Conservation (phyloP, 768 basidiomycete genomes). For the Kwoniella sp. region DNA sequence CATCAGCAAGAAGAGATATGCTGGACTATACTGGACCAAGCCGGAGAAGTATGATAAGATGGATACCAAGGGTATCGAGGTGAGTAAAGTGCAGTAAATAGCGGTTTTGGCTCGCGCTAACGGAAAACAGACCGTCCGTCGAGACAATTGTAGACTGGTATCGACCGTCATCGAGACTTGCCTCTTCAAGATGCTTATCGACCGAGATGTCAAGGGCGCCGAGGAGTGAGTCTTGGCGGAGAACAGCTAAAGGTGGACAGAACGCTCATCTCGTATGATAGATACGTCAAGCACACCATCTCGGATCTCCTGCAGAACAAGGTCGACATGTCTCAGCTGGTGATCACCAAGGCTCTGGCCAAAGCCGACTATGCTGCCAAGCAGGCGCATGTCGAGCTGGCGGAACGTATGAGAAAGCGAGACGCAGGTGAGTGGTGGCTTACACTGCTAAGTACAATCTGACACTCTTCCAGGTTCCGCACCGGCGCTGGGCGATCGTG, state of each 20-base stretch:
- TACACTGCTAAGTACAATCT: background rate
- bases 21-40: constrained; percentile 95
- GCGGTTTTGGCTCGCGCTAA: no score
- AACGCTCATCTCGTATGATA: constrained; percentile 48
- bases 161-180: constrained; percentile 98
- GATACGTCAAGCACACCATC: constrained; percentile 89
- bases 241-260: no score
- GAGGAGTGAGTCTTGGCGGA: constrained; percentile 64
- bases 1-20: constrained; percentile 98
- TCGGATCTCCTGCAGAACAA: constrained; percentile 92
- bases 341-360: constrained; percentile 94
- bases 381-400: constrained; percentile 94
- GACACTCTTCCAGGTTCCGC: constrained; percentile 96
- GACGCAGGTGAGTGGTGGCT: constrained; percentile 65
- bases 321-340: constrained; percentile 97
- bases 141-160: constrained; percentile 97
- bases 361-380: constrained; percentile 94
- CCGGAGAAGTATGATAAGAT: constrained; percentile 96
- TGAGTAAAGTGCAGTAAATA: no score
- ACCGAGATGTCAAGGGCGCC: constrained; percentile 87
- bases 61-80: constrained; percentile 99
- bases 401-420: constrained; percentile 89
- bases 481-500: constrained; percentile 94
- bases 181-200: constrained; percentile 94
- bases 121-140: constrained; percentile 91